Base-by-base conservation (phyloP, 2,329 filamentous ascomycete species). In the Alternaria sp. region DNA sequence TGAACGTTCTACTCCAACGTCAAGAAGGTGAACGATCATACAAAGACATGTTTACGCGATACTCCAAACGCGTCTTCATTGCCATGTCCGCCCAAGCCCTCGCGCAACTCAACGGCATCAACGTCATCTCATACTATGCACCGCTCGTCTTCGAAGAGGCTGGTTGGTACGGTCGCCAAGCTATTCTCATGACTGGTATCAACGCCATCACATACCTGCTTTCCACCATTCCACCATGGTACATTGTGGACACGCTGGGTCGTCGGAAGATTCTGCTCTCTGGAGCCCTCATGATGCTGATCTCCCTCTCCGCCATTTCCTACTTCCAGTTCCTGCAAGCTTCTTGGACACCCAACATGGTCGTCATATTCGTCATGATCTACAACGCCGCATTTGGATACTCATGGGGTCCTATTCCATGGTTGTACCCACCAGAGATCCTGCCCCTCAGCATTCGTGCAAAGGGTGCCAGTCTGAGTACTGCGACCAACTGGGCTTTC, bases 361-460 rank as follows among this genome's bases (percentile, higher is more conserved):
- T 97, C 3, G 96, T 98, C 53, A 81, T 97, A 54, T 97, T 96
- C 75, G 96, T 99, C 77, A 97, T 98, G 91, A 91, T 97, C 53
- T 99, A 98, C 83, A 99, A 99, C 75, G 96, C 95, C 6, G 92
- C 96, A 8, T 99, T 98, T 79, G 96, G 96, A 51, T 97, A 94
- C 77, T 91, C 89, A n/a, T 99, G 96, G 96, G 96, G 96, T 17
- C 96, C 96, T 1, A 97, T 99, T 65, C 96, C 96, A 9, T 99
- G 96, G 96, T 85, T 99, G 15, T 98, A 98, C 79, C 96, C 96
- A 13, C 96, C 96, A n/a, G 96, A 99, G 85, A 99, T 99, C 82
- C 85, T 99, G 46, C 96, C 96, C 5, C 85, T 99, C 64, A 97
- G 93, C 84, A 97, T 98, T 77, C 90, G 96, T 74, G 97, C 95